These are phyloP conservation scores for Neofusicoccum kwambonambiense DNA, from an alignment of 2,329 filamentous ascomycete genomes.

Conservation along the genomic window DNA sequence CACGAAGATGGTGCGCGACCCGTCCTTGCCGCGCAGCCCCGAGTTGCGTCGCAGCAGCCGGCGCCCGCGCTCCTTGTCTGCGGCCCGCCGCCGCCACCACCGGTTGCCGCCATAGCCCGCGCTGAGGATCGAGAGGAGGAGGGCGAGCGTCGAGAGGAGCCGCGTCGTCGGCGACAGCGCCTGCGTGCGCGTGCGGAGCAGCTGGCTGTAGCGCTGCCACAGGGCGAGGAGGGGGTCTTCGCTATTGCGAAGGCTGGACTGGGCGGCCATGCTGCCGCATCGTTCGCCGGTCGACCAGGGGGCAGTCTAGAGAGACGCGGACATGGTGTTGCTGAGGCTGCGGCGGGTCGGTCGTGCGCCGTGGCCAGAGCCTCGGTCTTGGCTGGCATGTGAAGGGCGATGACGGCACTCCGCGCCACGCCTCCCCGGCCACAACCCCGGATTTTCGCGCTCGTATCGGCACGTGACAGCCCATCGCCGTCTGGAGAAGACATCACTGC, in stretches of 20 bases:
- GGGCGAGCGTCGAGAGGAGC: constrained; percentile 71
- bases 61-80: constrained; percentile 78
- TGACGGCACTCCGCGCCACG: constrained; percentile 3
- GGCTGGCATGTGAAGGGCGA: constrained; percentile 7
- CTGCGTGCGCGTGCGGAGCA: constrained; percentile 53
- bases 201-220: constrained; percentile 49
- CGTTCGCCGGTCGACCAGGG: constrained; percentile 1
- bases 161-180: constrained; percentile 69
- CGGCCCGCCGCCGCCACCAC: constrained; percentile 70
- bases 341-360: neutral
- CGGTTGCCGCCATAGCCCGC: constrained; percentile 74
- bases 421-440: neutral
- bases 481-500: neutral
- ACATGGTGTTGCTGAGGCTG: neutral
- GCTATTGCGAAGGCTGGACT: constrained; percentile 69
- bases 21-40: constrained; percentile 89
- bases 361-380: constrained; percentile 5
- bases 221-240: constrained; percentile 47
- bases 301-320: neutral
- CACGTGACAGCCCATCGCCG: neutral
- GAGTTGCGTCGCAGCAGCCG: constrained; percentile 88
- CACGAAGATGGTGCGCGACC: constrained; percentile 90
- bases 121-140: constrained; percentile 76
- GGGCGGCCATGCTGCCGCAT: constrained; percentile 67
- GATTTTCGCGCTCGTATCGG: constrained; percentile 9